Evolutionary conservation across 2,329 filamentous ascomycete species (phyloP).

Genomic region (Claviceps quebecensis): DNA sequence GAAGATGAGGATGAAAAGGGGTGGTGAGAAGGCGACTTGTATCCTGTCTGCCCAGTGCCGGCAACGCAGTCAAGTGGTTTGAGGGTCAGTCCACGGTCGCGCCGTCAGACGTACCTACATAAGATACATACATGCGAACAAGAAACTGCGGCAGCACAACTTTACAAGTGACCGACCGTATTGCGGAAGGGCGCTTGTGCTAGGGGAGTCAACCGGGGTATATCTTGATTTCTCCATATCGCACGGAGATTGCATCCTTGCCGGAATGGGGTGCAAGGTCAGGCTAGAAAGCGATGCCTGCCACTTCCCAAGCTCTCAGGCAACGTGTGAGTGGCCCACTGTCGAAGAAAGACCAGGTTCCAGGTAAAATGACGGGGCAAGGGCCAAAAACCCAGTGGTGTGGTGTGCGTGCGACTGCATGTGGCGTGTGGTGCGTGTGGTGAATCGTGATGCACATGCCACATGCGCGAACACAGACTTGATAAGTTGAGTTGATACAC

Average conservation of each 20-base stretch:
- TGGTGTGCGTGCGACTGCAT: constrained; percentile 5
- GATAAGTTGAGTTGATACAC: too few species aligned
- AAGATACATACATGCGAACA: too few species aligned
- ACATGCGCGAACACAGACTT: too few species aligned
- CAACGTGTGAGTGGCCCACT: neutral
- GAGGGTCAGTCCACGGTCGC: neutral
- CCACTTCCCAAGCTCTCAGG: neutral
- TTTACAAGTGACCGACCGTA: too few species aligned
- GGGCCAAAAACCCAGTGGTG: constrained; percentile 7
- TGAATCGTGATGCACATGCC: too few species aligned
- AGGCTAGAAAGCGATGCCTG: too few species aligned
- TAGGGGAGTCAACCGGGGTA: constrained; percentile 3
- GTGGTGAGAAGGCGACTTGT: constrained; percentile 11
- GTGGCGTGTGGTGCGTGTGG: too few species aligned
- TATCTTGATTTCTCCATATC: constrained; percentile 6
- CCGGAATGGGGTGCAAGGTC: neutral
- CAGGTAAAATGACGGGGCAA: neutral
- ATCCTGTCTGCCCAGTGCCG: constrained; percentile 4
- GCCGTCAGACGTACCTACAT: too few species aligned
- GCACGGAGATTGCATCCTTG: neutral
- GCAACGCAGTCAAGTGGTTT: neutral
- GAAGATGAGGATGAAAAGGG: constrained; percentile 7
- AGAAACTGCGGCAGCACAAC: too few species aligned
- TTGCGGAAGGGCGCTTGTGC: constrained; percentile 1
- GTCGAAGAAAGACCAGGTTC: neutral